Evolutionary conservation across 164 flowering plant genomes (phyloP), one percentile per base, ranked within the genome.

Genomic region (Berberis thunbergii): DNA sequence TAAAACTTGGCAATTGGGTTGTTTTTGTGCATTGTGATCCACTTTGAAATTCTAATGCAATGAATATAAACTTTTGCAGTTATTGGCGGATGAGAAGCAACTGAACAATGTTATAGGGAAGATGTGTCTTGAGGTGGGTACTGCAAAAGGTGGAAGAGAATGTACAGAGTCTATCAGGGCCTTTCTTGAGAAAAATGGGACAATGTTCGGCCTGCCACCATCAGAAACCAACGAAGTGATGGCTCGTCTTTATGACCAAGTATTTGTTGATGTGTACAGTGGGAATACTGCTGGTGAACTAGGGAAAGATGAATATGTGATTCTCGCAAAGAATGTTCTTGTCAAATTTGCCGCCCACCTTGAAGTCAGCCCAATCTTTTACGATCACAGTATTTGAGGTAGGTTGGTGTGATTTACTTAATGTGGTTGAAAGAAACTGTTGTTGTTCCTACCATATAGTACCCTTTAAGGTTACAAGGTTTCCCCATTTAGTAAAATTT

Each of bases 181-280:
- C 53, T 77, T 68, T 60, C 78, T 88, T 46, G 84, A 80, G 81
- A 71, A 74, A 72, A 69, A 78, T 54, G 78, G 81, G 11, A 43
- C 57, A 43, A 77, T 70, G 44, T 50, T 84, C 60, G 86, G 91
- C 57, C 68, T 83, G 66, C 88, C 89, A 60, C 79, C 82, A 43
- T 52, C 67, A 41, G 78, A 83, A 68, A 75, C 77, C 64, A 76
- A 81, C 69, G 86, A 81, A 57, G 74, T 81, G 1, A 77, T 76
- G 54, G 61, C 57, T 59, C 83, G 77, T 69, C 73, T 85, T 39
- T 84, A 78, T 62, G 84, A 84, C 66, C 69, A 74, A n/a, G 77
- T 84, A 42, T 86, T 83, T 78, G 54, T 78, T 63, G 84, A 71
- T 49, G 60, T 75, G 41, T 76, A 60, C 12, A 63, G 42, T 6